phyloP scores from a whole-genome alignment of 2,329 filamentous ascomycete species.

The Calonectria montana region DNA sequence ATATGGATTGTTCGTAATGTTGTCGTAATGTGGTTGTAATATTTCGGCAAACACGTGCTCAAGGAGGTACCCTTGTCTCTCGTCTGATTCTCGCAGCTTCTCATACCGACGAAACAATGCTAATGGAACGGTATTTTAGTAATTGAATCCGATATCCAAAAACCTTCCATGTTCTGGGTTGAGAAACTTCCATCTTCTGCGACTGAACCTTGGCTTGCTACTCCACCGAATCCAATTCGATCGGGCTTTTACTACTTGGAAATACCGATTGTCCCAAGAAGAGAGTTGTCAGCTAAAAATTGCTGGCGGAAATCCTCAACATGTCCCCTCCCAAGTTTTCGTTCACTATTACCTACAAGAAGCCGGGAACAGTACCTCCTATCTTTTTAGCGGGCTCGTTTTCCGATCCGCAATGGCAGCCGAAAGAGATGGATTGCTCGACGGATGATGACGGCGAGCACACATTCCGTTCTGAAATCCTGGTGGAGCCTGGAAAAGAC shows the following conservation, averaged over 20 bases:
- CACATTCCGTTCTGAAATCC: slow-evolving; percentile 68
- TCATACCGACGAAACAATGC: slow-evolving; percentile 21
- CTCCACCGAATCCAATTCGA: neutral
- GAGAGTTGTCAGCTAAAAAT: neutral
- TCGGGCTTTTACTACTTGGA: neutral
- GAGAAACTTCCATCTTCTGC: neutral
- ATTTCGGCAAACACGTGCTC: slow-evolving; percentile 25
- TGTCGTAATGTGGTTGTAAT: slow-evolving; percentile 20
- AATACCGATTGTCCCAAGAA: neutral
- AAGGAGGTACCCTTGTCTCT: slow-evolving; percentile 33
- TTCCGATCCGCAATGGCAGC: slow-evolving; percentile 74
- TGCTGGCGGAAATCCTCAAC: slow-evolving; percentile 2
- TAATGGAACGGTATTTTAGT: slow-evolving; percentile 20
- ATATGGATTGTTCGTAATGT: slow-evolving; percentile 16
- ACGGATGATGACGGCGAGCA: slow-evolving; percentile 64
- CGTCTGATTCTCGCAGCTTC: slow-evolving; percentile 35
- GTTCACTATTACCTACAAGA: slow-evolving; percentile 71
- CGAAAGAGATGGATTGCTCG: slow-evolving; percentile 71
- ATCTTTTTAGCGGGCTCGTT: slow-evolving; percentile 79
- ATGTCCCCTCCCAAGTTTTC: slow-evolving; percentile 47
- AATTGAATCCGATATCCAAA: slow-evolving; percentile 6
- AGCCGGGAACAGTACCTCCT: slow-evolving; percentile 71
- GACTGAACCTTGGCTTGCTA: neutral
- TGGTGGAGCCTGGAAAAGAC: slow-evolving; percentile 65
- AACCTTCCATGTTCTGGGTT: neutral